phyloP scores from a whole-genome alignment of 176 grass and related monocot species.

The Olyra latifolia region DNA sequence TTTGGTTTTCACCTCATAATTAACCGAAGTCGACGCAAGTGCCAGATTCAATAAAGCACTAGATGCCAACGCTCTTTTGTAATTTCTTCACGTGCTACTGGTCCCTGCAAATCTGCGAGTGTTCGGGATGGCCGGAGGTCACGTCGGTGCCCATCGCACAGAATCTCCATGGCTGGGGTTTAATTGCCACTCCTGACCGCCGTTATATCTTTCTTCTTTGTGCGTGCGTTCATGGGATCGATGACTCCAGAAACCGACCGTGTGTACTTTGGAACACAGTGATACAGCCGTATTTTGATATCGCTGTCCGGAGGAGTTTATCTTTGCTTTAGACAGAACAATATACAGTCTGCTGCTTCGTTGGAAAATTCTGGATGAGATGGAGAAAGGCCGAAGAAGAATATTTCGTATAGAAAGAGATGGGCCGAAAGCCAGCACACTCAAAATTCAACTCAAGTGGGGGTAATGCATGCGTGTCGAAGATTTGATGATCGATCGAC shows the following conservation, averaged over 20 bases:
- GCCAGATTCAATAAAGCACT: neutral
- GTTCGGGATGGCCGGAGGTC: neutral
- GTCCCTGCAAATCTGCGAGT: neutral
- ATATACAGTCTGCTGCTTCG: no score
- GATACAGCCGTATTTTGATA: conserved; percentile 4
- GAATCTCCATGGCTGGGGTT: neutral
- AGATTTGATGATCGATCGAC: no score
- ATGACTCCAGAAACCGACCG: neutral
- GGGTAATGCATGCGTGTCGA: no score
- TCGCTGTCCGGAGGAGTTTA: neutral
- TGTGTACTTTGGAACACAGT: conserved; percentile 25
- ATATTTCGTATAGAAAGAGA: no score
- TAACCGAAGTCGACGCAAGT: neutral
- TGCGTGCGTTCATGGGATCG: neutral
- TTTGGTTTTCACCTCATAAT: neutral
- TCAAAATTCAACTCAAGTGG: no score
- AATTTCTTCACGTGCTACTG: neutral
- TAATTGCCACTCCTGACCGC: neutral
- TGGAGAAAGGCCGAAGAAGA: no score
- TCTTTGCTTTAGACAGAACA: no score
- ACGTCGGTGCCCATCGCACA: neutral
- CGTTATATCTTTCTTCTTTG: neutral
- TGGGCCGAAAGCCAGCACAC: no score
- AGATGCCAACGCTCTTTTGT: neutral
- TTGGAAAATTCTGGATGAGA: no score